Base-by-base conservation (phyloP, 2,329 filamentous ascomycete species). In the Phyllosticta capitalensis region DNA sequence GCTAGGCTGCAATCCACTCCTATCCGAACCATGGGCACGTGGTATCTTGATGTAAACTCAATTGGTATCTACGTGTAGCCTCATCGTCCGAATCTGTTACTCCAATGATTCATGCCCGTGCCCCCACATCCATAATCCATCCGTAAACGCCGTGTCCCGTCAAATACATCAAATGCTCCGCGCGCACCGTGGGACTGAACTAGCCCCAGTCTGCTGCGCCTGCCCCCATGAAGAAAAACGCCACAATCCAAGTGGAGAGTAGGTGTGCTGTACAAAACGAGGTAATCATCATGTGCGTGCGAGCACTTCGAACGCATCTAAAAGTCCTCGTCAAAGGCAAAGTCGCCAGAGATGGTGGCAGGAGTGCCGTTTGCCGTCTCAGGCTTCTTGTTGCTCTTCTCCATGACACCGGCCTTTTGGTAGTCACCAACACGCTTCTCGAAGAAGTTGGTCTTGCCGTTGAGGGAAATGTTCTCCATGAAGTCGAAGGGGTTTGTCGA, bases 401-500 rank as follows among this genome's bases (percentile, higher is more conserved):
- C 87, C 90, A 99, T 95, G 75, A 99, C 92, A 81, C 94, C 94
- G 45, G 94, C 92, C 84, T 99, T 99, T 79, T 99, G 94, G 84
- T 99, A 99, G 72, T 99, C 94, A 74, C 88, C 94, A 61, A 99
- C 94, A 68, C 94, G 90, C 89, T 99, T 99, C 88, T 99, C 94
- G 75, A 99, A 99, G 85, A 99, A 99, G 86, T 99, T 99, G 75
- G 94, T 99, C 89, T 99, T 99, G 77, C 94, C 94, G 56, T 91
- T 90, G 10, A 99, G 84, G 21, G 94, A 97, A 77, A 99, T 99
- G 79, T 96, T 96, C 83, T 99, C 94, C 94, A 99, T 99, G 78
- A 99, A 99, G 82, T 99, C 94, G 75, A 99, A 99, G 73, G 94
- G 94, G 80, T 99, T 99, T 74, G 87, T 84, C 24, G 88, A 81